Evolutionary conservation across 2,329 filamentous ascomycete species (phyloP), one percentile per base, ranked within the genome.

Genomic region (Reticulascus tulasneorum): DNA sequence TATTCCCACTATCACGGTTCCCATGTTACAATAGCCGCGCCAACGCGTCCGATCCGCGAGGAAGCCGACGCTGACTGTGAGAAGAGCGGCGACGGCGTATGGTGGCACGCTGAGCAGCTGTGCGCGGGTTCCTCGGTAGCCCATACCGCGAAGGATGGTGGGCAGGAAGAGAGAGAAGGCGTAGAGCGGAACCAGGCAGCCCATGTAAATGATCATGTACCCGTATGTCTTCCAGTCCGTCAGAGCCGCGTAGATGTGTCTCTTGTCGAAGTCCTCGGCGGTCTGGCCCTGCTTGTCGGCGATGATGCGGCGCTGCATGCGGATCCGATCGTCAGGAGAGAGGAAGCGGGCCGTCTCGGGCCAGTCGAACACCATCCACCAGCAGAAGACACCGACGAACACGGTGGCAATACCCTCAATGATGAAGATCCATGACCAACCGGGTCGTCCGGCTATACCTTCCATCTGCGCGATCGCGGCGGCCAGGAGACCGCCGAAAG

Each of bases 291-390:
- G 86, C 46, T 82, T 66, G 54, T 90, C 85, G 8, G 67, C 62
- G 38, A 76, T 76, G 17, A 91, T 66, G 4, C 86, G 75, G 9
- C 78, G 73, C 13, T 86, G 61, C 0, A 91, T 83, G 12, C 85
- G 75, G 5, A 68, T 66, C 9, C 83, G 78, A 47, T 93, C 85
- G 3, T 72, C 70, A 0, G 71, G 67, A 0, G 75, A 74, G 5
- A 93, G 69, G 54, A 90, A 91, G 0, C 54, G 73, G 6, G 85
- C 84, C 29, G 81, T 71, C 46, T 86, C 83, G 0, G 86, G 86
- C 55, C 86, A 91, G 52, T 93, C 86, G 48, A 86, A 77, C 4
- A 90, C 82, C 61, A 84, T 71, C 76, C 79, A 87, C 63, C 82
- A 87, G 6, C 76, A 82, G 1, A 68, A 59, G 5, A 81, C 39